A percentile compares a stretch with the other conserved stretches of the same genome.
These are phyloP conservation scores for Gaeumannomyces sp. DNA, from an alignment of 2,329 filamentous ascomycete species.

Conservation along the genomic window DNA sequence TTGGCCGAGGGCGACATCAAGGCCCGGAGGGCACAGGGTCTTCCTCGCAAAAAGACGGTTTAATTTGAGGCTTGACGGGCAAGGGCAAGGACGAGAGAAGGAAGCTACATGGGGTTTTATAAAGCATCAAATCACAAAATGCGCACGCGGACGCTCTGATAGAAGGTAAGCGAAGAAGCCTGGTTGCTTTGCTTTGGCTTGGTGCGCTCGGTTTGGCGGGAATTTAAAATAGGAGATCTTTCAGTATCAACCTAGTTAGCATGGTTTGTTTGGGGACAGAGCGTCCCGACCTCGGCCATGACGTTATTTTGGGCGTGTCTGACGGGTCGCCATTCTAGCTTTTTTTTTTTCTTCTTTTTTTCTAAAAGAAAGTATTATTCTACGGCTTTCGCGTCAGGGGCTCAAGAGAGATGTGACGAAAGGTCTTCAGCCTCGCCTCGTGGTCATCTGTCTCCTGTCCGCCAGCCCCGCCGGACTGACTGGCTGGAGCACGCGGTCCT, in stretches of 20 bases:
- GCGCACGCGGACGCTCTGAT: neutral
- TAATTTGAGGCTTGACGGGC: slow-evolving; percentile 18
- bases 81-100: neutral
- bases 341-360: too few relatives aligned
- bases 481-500: too few relatives aligned
- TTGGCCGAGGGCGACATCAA: slow-evolving; percentile 84
- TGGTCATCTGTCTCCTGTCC: too few relatives aligned
- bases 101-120: neutral
- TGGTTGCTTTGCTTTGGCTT: neutral
- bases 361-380: too few relatives aligned
- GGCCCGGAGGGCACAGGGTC: slow-evolving; percentile 49
- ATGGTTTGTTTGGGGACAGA: neutral
- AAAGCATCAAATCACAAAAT: neutral
- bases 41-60: slow-evolving; percentile 38
- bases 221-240: neutral
- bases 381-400: neutral
- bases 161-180: neutral
- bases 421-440: too few relatives aligned
- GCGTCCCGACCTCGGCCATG: neutral
- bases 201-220: neutral
- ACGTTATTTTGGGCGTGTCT: neutral
- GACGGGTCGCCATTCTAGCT: neutral
- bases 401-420: too few relatives aligned
- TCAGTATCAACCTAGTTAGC: neutral
- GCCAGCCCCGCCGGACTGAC: too few relatives aligned